Base-by-base conservation (phyloP, 2,329 filamentous ascomycete genomes). In the Cladophialophora carrionii region DNA sequence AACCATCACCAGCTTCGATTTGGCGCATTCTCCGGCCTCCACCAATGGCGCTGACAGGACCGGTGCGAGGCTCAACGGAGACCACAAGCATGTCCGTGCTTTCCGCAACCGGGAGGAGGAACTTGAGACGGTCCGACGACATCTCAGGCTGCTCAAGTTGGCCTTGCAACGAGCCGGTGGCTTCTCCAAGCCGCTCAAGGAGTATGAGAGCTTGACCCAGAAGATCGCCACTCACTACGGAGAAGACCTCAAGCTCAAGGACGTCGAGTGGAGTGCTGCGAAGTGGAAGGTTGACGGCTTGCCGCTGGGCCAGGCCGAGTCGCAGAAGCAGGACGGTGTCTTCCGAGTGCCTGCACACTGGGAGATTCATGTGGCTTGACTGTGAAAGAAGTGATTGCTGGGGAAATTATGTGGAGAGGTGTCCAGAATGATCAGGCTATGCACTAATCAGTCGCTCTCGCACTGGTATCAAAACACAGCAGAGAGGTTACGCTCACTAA, bases 211-310 rank as follows among this genome's bases (percentile, higher is more conserved):
- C 2, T 22, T 61, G 51, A 61, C 59, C 2, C 49, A 61, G 32
- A 54, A 43, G 24, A n/a, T 61, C 32, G 24, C n/a, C n/a, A 29
- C 59, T 20, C 12, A 54, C 51, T 61, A 54, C 51, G 59, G 59
- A 34, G 59, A 46, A n/a, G 75, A 77, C 31, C 73, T 83, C 71
- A 77, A 79, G 69, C 77, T 76, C 0, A 59, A 62, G 26, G 49
- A 59, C 8, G 31, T 57, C 37, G 72, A 77, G 0, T 77, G 80
- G 63, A 80, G 79, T 0, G 78, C 81, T 0, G 81, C 82, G 74
- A 81, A 80, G 73, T 83, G 81, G 81, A 73, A 77, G 60, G 72
- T 79, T 12, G 80, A 81, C 72, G 74, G 71, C 0, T 82, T 78
- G 69, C 81, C 81, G 0, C 61, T 65, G 7, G 82, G 82, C 2